Percentiles rank a stretch among this genome's conserved stretches.
phyloP scores from a whole-genome alignment of 148 eudicot genomes.

The Silene uniflora region DNA sequence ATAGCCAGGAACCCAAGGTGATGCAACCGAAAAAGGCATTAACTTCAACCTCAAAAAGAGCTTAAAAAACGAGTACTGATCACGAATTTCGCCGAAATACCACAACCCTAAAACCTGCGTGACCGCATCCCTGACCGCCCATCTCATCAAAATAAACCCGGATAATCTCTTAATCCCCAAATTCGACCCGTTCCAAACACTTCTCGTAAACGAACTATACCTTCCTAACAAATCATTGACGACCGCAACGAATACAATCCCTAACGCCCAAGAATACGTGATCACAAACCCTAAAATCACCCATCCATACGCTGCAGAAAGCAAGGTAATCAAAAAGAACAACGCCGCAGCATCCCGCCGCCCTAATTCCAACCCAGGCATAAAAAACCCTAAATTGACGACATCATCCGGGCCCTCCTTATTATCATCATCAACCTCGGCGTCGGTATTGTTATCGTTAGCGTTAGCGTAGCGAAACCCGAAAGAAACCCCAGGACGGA shows the following conservation, averaged over 20 bases:
- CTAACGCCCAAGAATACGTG: constrained; percentile 72
- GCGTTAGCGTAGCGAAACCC: constrained; percentile 15
- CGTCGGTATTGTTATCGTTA: neutral
- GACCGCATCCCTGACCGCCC: constrained; percentile 85
- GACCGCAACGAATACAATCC: constrained; percentile 60
- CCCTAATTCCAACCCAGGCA: constrained; percentile 62
- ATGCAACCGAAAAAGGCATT: constrained; percentile 73
- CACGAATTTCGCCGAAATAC: constrained; percentile 80
- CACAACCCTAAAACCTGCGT: constrained; percentile 78
- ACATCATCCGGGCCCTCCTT: constrained; percentile 13
- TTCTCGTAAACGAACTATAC: constrained; percentile 35
- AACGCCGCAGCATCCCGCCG: constrained; percentile 55
- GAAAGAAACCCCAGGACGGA: constrained; percentile 31
- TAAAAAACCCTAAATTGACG: constrained; percentile 44
- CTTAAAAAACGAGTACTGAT: constrained; percentile 75
- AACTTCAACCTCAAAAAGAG: constrained; percentile 76
- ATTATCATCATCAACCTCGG: neutral
- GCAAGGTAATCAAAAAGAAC: constrained; percentile 48
- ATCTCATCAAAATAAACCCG: constrained; percentile 73
- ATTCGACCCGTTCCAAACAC: constrained; percentile 55
- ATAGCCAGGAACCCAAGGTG: constrained; percentile 55
- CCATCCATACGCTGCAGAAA: constrained; percentile 73
- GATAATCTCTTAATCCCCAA: constrained; percentile 72
- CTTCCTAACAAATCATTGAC: constrained; percentile 55
- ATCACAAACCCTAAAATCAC: constrained; percentile 68